A percentile compares a stretch with the other conserved stretches of the same genome.
Conservation (phyloP, 2,329 filamentous ascomycete genomes). For the Didymella glomerata region DNA sequence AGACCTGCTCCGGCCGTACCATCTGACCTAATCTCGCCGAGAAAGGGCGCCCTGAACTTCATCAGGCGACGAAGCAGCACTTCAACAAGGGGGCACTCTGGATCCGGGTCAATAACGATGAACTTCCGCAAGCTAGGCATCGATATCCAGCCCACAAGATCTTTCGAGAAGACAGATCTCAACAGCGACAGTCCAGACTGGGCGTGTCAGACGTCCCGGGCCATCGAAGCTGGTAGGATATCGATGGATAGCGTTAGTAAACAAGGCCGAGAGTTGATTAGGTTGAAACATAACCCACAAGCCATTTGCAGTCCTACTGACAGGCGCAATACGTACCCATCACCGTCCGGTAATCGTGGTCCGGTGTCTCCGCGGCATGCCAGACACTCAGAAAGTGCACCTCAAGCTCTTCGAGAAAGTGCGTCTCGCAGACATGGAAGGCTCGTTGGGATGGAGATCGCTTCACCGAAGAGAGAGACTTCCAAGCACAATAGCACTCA, state of each 20-base stretch:
- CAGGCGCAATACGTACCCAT: not conserved
- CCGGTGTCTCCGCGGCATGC: not conserved
- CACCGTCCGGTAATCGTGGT: not conserved
- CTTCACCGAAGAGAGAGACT: not conserved
- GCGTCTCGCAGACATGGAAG: not conserved
- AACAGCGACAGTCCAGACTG: slow-evolving; percentile 13
- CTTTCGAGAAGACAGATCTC: not conserved
- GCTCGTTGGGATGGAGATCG: not conserved
- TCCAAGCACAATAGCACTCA: not conserved
- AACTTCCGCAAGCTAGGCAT: slow-evolving; percentile 1
- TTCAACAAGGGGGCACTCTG: not conserved
- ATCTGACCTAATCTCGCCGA: not conserved
- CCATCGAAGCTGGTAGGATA: slow-evolving; percentile 5
- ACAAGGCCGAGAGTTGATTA: not conserved
- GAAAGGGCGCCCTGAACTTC: not conserved
- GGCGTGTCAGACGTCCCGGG: slow-evolving; percentile 10
- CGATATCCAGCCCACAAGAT: not conserved
- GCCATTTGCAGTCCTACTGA: not conserved
- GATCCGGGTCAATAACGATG: not conserved
- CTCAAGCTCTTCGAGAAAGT: not conserved
- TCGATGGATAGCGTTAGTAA: slow-evolving; percentile 1
- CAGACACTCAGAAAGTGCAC: slow-evolving; percentile 1
- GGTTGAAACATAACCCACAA: not conserved
- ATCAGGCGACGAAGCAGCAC: not conserved
- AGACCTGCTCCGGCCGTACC: not conserved